Base-by-base conservation (phyloP, 2,329 filamentous ascomycete genomes). In the Penicillium sp. region DNA sequence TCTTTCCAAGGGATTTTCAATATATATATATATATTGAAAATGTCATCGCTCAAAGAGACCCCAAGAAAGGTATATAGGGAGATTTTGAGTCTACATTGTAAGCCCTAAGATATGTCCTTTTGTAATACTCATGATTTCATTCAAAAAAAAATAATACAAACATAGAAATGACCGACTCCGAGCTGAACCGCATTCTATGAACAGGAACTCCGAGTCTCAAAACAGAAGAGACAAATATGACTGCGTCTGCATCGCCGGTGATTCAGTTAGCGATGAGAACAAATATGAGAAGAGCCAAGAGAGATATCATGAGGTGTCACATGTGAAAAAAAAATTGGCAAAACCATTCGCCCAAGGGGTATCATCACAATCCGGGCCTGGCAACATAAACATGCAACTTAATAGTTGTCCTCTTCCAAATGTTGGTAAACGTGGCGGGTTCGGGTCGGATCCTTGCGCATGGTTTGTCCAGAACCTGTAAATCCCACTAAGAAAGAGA, bases 401-500 rank as follows among this genome's bases (percentile, higher is more conserved):
- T 64, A 77, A 59, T 79, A 79, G 52, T 68, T 89, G 69, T 90
- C 80, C 58, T 92, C 89, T 55, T 89, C 88, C 69, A 84, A 87
- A 67, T 87, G 82, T 75, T 93, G 86, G 75, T 96, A 95, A 65
- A 94, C 88, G 72, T 96, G 91, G 69, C 91, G 88, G 73, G 85
- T 89, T 70, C 93, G 84, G 61, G 88, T 86, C 48, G 86, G 86
- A 72, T 97, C 94, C 76, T 96, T 97, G 67, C 92, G 90, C 94
- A 97, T 97, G 65, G 89, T 84, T 77, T 96, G 91, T 59, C 94
- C 94, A 54, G 93, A 97, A 61, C 94, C 94, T 9, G 91, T 96
- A 71, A 99, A 97, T 35, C 94, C 94, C 71, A 99, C 94, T 97
- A n/a, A n/a, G 23, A 23, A 65, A 45, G 12, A 38, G 31, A 45